A percentile compares a stretch with the other conserved stretches of the same genome.
Evolutionary conservation across 2,329 filamentous ascomycete species (phyloP).

Genomic region (Aureobasidium melanogenum): DNA sequence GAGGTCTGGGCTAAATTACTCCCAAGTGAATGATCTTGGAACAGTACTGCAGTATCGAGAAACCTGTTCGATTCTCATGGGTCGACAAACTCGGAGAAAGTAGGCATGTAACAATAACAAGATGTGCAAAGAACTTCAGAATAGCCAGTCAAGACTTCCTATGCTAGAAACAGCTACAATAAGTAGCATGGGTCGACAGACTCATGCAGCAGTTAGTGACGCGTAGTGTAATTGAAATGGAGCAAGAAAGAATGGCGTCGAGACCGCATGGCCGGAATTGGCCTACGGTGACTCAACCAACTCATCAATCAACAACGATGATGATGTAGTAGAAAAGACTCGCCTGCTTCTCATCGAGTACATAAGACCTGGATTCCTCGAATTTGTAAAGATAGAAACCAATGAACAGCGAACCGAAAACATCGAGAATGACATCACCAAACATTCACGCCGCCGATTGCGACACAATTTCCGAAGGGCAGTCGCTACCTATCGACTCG

Average conservation of each 20-base stretch:
- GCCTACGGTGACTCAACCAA: not conserved
- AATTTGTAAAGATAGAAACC: not conserved
- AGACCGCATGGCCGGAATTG: not conserved
- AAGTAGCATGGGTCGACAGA: not conserved
- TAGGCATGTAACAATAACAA: no score
- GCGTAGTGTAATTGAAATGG: not conserved
- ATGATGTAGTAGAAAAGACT: conserved; percentile 3
- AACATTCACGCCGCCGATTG: not conserved
- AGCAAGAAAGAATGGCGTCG: not conserved
- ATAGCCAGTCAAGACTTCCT: no score
- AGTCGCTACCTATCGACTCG: not conserved
- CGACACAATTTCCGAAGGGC: not conserved
- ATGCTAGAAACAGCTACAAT: not conserved
- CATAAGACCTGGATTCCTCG: not conserved
- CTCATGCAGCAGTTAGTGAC: not conserved
- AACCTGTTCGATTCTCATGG: not conserved
- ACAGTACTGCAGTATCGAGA: not conserved
- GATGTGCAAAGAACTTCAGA: not conserved
- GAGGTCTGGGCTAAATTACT: not conserved
- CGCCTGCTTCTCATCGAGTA: not conserved
- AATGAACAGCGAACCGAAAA: not conserved
- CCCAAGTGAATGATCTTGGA: not conserved
- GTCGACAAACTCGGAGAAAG: not conserved
- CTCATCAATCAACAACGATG: not conserved
- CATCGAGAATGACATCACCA: conserved; percentile 4